phyloP scores from a whole-genome alignment of 2,329 filamentous ascomycete genomes.

The Penicillium sp. region DNA sequence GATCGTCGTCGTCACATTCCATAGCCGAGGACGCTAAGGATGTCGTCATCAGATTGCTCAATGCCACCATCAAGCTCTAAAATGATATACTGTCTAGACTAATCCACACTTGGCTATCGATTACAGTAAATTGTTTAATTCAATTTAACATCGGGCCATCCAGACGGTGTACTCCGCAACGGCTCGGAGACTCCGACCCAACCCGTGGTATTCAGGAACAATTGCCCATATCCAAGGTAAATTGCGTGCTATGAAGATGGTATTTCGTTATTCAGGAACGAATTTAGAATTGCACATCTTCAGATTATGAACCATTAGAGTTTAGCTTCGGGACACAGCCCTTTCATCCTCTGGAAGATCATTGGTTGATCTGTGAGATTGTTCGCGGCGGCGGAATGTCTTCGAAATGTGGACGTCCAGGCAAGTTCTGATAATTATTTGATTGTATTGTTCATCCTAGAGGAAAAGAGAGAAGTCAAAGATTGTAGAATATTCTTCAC shows the following conservation, averaged over 20 bases:
- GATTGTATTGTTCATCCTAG: too few relatives aligned
- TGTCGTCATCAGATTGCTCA: not conserved
- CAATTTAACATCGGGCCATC: not conserved
- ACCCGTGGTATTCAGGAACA: not conserved
- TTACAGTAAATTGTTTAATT: not conserved
- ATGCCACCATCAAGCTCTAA: not conserved
- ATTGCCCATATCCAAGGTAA: not conserved
- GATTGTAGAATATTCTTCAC: too few relatives aligned
- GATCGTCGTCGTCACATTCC: not conserved
- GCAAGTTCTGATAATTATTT: too few relatives aligned
- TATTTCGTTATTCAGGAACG: not conserved
- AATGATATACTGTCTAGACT: not conserved
- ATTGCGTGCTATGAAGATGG: not conserved
- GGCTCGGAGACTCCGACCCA: not conserved
- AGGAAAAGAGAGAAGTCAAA: too few relatives aligned
- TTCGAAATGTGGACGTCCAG: too few relatives aligned
- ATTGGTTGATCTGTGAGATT: not conserved
- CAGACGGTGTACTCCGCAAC: not conserved
- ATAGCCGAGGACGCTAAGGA: slow-evolving; percentile 3
- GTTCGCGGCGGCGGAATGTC: too few relatives aligned
- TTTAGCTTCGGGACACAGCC: not conserved
- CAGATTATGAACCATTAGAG: not conserved
- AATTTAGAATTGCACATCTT: not conserved
- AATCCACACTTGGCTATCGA: not conserved
- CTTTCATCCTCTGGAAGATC: not conserved